Conservation (phyloP, 2,329 filamentous ascomycete genomes). For the Blumeriella jaapii region DNA sequence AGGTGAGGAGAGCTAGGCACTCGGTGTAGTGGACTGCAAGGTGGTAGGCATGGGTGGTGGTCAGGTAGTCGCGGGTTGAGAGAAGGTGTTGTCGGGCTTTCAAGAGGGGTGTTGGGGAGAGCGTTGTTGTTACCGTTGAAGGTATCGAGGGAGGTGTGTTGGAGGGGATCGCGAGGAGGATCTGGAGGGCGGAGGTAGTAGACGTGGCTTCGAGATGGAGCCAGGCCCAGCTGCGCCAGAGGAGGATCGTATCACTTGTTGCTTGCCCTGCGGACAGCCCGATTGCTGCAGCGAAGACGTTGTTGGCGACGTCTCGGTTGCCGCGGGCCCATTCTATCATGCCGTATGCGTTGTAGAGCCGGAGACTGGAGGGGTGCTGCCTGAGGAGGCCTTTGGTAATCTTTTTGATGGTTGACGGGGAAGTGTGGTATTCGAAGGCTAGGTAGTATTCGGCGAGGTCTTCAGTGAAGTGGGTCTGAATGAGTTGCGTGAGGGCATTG, state of each 20-base stretch:
- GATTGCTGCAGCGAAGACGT: slow-evolving; percentile 59
- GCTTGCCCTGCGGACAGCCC: no score
- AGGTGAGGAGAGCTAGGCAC: slow-evolving; percentile 53
- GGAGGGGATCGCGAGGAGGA: slow-evolving; percentile 31
- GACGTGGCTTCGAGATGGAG: slow-evolving; percentile 15
- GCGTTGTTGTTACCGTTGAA: slow-evolving; percentile 19
- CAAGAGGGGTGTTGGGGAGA: slow-evolving; percentile 31
- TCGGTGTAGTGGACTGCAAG: slow-evolving; percentile 44
- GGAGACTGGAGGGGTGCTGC: slow-evolving; percentile 47
- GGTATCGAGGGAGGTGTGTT: no score
- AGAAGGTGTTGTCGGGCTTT: slow-evolving; percentile 42
- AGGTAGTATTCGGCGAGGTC: slow-evolving; percentile 57
- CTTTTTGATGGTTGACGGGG: slow-evolving; percentile 49
- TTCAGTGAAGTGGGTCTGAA: slow-evolving; percentile 34
- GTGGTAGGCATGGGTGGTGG: slow-evolving; percentile 32
- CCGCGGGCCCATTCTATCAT: slow-evolving; percentile 53
- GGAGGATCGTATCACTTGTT: slow-evolving; percentile 15
- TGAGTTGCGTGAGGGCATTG: slow-evolving; percentile 46
- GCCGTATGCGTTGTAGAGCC: slow-evolving; percentile 71
- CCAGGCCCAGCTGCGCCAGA: slow-evolving; percentile 26
- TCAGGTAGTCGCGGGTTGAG: slow-evolving; percentile 39
- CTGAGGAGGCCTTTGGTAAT: slow-evolving; percentile 65
- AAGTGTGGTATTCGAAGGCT: slow-evolving; percentile 49
- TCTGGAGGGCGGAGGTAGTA: slow-evolving; percentile 26
- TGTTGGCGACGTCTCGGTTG: slow-evolving; percentile 45